Evolutionary conservation across 2,329 filamentous ascomycete species (phyloP).

Genomic region (Phialemonium atrogriseum): DNA sequence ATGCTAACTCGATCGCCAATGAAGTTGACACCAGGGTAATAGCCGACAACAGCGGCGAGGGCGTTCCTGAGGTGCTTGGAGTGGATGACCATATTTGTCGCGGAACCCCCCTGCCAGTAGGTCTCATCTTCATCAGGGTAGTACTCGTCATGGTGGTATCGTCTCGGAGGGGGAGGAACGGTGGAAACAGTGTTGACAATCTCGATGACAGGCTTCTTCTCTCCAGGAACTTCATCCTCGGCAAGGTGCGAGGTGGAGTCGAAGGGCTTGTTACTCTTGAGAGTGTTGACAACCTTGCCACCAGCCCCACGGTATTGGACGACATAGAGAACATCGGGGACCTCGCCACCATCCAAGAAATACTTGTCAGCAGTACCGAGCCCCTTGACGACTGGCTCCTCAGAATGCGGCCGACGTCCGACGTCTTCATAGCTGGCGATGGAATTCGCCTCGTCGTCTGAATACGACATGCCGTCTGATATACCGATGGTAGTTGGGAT

Average conservation of each 20-base stretch:
- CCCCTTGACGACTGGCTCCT: slow-evolving; percentile 1
- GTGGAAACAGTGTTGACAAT: slow-evolving; percentile 31
- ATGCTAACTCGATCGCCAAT: slow-evolving; percentile 27
- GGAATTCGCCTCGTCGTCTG: slow-evolving; percentile 18
- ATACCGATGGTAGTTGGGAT: too few relatives aligned
- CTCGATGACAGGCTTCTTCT: slow-evolving; percentile 30
- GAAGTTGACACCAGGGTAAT: slow-evolving; percentile 35
- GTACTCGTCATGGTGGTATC: slow-evolving; percentile 17
- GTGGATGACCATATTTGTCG: slow-evolving; percentile 33
- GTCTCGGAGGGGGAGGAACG: slow-evolving; percentile 8
- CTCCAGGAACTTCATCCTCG: slow-evolving; percentile 6
- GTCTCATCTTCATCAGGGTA: slow-evolving; percentile 13
- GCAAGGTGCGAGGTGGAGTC: slow-evolving; percentile 21
- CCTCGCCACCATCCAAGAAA: slow-evolving; percentile 18
- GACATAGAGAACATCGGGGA: slow-evolving; percentile 32
- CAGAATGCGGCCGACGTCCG: slow-evolving; percentile 3
- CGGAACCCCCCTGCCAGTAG: slow-evolving; percentile 17
- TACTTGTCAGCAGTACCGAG: background rate
- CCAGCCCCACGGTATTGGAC: slow-evolving; percentile 27
- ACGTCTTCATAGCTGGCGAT: slow-evolving; percentile 26
- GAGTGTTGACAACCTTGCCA: slow-evolving; percentile 24
- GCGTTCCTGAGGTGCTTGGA: slow-evolving; percentile 37
- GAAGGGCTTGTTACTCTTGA: slow-evolving; percentile 29
- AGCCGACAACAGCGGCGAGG: slow-evolving; percentile 36
- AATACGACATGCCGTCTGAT: too few relatives aligned